Evolutionary conservation across 495 filamentous ascomycete species (phyloP).

Genomic region (Aspergillus affinis): DNA sequence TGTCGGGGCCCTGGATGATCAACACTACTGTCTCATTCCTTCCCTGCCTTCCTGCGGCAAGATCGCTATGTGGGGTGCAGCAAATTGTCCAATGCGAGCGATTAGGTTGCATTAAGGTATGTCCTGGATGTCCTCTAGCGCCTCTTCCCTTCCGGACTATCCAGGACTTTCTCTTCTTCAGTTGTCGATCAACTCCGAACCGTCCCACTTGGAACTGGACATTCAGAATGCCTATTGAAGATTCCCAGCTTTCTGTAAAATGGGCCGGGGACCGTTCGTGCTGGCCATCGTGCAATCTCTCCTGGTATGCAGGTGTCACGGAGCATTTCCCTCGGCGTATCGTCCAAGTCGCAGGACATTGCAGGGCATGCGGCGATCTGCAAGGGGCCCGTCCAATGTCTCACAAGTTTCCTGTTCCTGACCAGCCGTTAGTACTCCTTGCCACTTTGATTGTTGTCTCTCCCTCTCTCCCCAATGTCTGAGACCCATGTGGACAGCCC

Average conservation of each 20-base stretch:
- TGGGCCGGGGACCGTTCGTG: background rate
- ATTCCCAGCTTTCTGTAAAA: background rate
- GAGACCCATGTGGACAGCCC: constrained; percentile 9
- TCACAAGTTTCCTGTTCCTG: background rate
- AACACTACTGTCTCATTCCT: constrained; percentile 17
- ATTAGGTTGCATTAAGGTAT: constrained; percentile 14
- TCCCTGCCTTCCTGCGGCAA: constrained; percentile 11
- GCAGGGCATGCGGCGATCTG: constrained; percentile 14
- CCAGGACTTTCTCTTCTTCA: background rate
- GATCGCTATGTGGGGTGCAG: constrained; percentile 9
- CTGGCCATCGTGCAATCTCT: constrained; percentile 3
- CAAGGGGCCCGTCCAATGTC: constrained; percentile 11
- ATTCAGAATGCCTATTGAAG: background rate
- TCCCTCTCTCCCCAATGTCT: background rate
- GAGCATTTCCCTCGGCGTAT: background rate
- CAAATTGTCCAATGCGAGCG: constrained; percentile 4
- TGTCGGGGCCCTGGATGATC: background rate
- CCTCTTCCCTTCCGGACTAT: background rate
- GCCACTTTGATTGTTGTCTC: background rate
- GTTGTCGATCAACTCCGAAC: background rate
- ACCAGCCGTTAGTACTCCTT: background rate
- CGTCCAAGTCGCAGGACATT: constrained; percentile 13
- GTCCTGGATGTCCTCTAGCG: background rate
- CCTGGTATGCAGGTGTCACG: constrained; percentile 18
- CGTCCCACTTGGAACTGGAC: background rate